Conservation (phyloP, 2,329 filamentous ascomycete genomes). For the Claviceps purpurea region DNA sequence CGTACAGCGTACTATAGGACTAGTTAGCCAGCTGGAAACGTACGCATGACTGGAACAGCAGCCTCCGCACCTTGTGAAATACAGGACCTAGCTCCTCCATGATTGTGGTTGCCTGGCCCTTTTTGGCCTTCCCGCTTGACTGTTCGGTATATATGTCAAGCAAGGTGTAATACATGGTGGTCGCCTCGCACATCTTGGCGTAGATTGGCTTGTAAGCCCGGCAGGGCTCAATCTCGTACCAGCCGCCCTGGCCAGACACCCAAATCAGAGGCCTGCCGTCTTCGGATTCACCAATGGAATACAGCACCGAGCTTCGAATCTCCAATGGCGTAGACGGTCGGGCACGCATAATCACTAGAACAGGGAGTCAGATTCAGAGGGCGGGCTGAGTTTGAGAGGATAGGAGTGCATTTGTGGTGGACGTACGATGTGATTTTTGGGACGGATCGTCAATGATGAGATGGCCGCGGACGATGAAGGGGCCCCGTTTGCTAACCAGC, state of each 20-base stretch:
- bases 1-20: constrained; percentile 32
- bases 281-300: constrained; percentile 39
- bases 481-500: constrained; percentile 43
- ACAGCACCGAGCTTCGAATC: constrained; percentile 33
- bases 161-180: constrained; percentile 50
- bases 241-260: constrained; percentile 45
- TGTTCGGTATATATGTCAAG: constrained; percentile 38
- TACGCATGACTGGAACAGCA: background rate
- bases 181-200: constrained; percentile 47
- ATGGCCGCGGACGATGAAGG: constrained; percentile 46
- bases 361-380: no score
- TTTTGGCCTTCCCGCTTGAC: constrained; percentile 17
- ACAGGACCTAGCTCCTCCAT: constrained; percentile 16
- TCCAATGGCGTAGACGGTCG: constrained; percentile 30
- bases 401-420: background rate
- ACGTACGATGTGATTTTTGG: constrained; percentile 23
- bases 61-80: constrained; percentile 16
- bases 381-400: background rate
- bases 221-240: constrained; percentile 54
- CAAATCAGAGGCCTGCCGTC: constrained; percentile 47
- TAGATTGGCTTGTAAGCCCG: constrained; percentile 41
- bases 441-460: constrained; percentile 37
- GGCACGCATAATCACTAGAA: constrained; percentile 20
- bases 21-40: background rate
- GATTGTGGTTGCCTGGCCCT: constrained; percentile 16